Percentiles rank a stretch among this genome's conserved stretches.
phyloP scores from a whole-genome alignment of 768 basidiomycete genomes.

The Pulveroboletus ravenelii region DNA sequence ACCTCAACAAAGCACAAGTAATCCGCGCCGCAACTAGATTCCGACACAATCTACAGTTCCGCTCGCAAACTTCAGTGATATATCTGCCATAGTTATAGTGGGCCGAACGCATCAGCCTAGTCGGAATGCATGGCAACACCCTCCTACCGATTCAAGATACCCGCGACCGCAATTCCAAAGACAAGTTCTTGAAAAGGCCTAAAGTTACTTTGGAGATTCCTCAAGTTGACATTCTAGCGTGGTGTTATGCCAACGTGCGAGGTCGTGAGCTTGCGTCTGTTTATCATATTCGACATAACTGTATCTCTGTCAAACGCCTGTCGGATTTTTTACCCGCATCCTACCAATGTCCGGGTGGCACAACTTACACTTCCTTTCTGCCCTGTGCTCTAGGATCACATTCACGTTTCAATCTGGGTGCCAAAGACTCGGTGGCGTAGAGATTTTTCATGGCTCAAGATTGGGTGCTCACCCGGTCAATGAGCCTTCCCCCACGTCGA shows the following conservation, averaged over 20 bases:
- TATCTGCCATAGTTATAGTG: neutral
- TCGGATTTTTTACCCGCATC: constrained; percentile 5
- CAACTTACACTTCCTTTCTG: neutral
- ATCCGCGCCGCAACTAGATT: neutral
- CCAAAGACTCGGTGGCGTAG: neutral
- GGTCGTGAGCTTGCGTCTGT: constrained; percentile 16
- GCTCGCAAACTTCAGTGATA: neutral
- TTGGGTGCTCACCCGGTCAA: neutral
- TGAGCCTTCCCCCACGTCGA: neutral
- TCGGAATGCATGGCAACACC: neutral
- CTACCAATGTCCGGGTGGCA: constrained; percentile 7
- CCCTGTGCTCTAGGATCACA: constrained; percentile 1
- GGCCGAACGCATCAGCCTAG: neutral
- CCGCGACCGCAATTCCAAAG: neutral
- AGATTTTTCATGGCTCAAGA: neutral
- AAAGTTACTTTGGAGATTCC: neutral
- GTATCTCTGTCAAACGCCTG: constrained; percentile 18
- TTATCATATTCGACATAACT: constrained; percentile 10
- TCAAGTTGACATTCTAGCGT: neutral
- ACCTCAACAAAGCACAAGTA: constrained; percentile 16
- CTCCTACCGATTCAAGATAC: neutral
- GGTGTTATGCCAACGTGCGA: neutral
- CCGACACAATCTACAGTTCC: neutral
- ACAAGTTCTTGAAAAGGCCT: neutral
- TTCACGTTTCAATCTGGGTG: neutral